Conservation (phyloP, 257 asterid species). For the Gardenia jasminoides region DNA sequence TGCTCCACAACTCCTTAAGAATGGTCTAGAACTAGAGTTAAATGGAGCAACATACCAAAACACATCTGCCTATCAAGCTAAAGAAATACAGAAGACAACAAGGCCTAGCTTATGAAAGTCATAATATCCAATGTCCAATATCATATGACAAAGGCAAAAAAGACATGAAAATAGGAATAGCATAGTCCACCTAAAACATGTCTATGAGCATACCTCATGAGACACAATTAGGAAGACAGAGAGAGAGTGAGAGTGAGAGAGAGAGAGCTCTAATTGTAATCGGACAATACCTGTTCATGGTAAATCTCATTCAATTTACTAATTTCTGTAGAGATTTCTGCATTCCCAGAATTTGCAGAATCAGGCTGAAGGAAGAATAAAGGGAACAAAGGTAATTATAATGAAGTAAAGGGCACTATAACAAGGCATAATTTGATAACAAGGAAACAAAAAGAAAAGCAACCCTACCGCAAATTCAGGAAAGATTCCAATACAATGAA, state of each 20-base stretch:
- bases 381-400: background rate
- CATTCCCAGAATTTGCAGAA: constrained; percentile 55
- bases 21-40: background rate
- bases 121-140: background rate
- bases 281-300: constrained; percentile 63
- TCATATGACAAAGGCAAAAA: background rate
- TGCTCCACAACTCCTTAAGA: background rate
- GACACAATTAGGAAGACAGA: background rate
- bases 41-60: background rate
- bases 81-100: constrained; percentile 4
- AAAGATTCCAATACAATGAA: constrained; percentile 75
- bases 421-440: background rate
- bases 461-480: constrained; percentile 73
- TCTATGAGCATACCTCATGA: background rate
- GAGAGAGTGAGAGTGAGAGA: background rate
- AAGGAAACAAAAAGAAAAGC: constrained; percentile 17
- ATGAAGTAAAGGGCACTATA: background rate
- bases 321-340: constrained; percentile 59
- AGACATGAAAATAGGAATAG: background rate
- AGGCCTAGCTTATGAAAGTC: background rate
- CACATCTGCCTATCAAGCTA: background rate
- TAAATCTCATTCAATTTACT: constrained; percentile 54
- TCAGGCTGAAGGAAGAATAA: constrained; percentile 32
- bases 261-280: constrained; percentile 16
- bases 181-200: background rate